These are phyloP conservation scores for Populus tremula DNA, from an alignment of 345 rosid genomes.

Conservation along the genomic window DNA sequence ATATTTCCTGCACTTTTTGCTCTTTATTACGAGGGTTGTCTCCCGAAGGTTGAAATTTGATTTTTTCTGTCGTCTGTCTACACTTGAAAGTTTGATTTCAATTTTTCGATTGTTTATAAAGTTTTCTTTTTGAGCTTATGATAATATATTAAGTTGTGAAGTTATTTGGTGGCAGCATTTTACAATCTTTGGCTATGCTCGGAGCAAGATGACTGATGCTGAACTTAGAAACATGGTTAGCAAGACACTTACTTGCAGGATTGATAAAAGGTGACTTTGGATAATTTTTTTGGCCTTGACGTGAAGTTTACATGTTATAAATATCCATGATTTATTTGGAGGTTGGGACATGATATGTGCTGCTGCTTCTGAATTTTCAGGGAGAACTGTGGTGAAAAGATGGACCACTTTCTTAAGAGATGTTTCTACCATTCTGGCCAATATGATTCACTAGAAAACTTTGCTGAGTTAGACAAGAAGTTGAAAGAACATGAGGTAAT, in stretches of 20 bases:
- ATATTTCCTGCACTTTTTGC: constrained; percentile 99
- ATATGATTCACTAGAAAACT: constrained; percentile 78
- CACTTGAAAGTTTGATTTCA: constrained; percentile 4
- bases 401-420: constrained; percentile 91
- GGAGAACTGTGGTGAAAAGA: constrained; percentile 87
- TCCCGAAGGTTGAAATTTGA: constrained; percentile 67
- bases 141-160: background rate
- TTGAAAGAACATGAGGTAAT: constrained; percentile 86
- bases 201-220: constrained; percentile 94
- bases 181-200: constrained; percentile 85
- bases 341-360: constrained; percentile 5
- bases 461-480: constrained; percentile 72
- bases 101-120: background rate
- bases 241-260: constrained; percentile 93
- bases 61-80: background rate
- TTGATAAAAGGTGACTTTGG: constrained; percentile 74
- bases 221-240: constrained; percentile 94
- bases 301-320: background rate
- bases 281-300: background rate
- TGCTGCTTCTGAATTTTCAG: constrained; percentile 43
- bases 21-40: constrained; percentile 89
- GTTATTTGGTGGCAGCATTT: constrained; percentile 63
- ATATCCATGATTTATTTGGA: background rate
- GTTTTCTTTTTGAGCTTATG: constrained; percentile 7
- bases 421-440: constrained; percentile 98